Conservation (phyloP, 768 basidiomycete genomes). For the Mrakia gelida region DNA sequence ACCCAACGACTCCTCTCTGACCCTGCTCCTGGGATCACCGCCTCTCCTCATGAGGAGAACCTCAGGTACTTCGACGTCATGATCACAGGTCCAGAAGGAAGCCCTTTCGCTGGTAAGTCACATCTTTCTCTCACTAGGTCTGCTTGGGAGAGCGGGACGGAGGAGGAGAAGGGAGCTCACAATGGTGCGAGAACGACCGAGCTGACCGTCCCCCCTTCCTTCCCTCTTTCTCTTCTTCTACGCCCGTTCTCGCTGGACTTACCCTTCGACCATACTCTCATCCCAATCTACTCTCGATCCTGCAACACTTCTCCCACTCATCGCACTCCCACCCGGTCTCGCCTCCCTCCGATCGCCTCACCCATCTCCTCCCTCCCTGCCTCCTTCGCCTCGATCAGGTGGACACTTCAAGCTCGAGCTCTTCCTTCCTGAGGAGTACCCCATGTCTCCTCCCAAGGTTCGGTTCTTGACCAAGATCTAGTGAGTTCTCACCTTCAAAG, state of each 20-base stretch:
- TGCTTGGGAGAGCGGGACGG: no score
- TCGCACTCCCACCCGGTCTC: no score
- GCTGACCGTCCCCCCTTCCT: not conserved
- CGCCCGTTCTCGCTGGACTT: not conserved
- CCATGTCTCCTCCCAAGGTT: conserved; percentile 98
- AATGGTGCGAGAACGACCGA: not conserved
- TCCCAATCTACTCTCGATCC: not conserved
- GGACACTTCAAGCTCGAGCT: conserved; percentile 94
- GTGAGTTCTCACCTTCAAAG: not conserved
- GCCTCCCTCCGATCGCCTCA: not conserved
- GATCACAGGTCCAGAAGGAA: conserved; percentile 88
- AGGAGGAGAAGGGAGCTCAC: not conserved
- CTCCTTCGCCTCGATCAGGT: conserved; percentile 50
- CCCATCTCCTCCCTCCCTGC: not conserved
- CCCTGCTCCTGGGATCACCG: conserved; percentile 96
- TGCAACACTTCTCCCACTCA: not conserved
- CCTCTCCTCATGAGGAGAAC: conserved; percentile 92
- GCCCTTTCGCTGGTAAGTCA: conserved; percentile 77
- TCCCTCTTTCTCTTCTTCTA: not conserved
- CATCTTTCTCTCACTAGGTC: not conserved
- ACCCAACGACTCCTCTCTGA: conserved; percentile 94
- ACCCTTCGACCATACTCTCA: not conserved
- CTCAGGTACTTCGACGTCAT: conserved; percentile 97
- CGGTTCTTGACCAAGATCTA: conserved; percentile 79
- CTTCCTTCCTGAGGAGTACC: conserved; percentile 98